Conservation (phyloP, 2,329 filamentous ascomycete species). For the Zasmidium angulare region DNA sequence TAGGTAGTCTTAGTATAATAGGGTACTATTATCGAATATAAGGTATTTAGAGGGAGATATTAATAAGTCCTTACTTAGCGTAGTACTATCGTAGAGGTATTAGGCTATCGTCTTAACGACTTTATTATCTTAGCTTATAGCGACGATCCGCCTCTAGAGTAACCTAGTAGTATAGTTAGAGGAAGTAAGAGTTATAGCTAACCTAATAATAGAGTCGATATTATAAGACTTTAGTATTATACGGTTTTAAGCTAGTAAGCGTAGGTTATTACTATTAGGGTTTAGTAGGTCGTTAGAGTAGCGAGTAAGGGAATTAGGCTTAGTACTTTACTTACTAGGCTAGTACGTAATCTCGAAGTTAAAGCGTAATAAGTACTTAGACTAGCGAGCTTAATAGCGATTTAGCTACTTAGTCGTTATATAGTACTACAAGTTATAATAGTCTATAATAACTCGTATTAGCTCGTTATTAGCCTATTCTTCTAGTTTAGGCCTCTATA, state of each 20-base stretch:
- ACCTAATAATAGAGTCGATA: neutral
- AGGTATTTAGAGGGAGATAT: neutral
- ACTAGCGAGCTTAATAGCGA: conserved; percentile 2
- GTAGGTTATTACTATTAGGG: neutral
- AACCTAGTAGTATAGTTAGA: neutral
- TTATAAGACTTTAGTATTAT: neutral
- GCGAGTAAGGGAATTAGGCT: neutral
- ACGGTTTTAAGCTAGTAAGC: neutral
- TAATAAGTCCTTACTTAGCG: neutral
- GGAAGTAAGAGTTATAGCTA: neutral
- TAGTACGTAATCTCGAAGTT: conserved; percentile 32
- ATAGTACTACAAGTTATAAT: neutral
- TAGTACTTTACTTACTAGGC: neutral
- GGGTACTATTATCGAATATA: neutral
- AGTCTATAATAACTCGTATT: neutral
- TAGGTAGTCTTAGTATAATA: neutral
- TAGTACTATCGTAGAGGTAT: neutral
- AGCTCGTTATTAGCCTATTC: neutral
- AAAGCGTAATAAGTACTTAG: conserved; percentile 27
- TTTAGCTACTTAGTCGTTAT: too few species aligned
- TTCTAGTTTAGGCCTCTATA: conserved; percentile 29
- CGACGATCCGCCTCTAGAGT: neutral
- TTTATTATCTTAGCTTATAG: neutral
- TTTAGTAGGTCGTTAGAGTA: neutral
- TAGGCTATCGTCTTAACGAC: neutral